Percentiles rank a stretch among this genome's conserved stretches.
phyloP scores from a whole-genome alignment of 441 rosid genomes.

The Omphalea diandra region DNA sequence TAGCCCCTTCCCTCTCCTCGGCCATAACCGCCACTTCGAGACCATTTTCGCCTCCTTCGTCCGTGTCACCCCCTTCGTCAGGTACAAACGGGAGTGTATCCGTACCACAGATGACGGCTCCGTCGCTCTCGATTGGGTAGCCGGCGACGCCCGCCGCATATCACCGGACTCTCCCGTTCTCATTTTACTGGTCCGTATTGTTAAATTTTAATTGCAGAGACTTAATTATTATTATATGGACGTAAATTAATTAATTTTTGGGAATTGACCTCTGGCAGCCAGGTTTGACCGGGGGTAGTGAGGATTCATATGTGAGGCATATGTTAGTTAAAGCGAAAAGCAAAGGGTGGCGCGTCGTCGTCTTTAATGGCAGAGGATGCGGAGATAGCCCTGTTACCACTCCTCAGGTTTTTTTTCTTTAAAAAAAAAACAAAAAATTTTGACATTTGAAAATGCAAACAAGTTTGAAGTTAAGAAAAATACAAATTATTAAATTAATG shows the following conservation, averaged over 20 bases:
- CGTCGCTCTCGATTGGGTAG: constrained; percentile 84
- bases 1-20: constrained; percentile 53
- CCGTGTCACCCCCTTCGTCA: constrained; percentile 51
- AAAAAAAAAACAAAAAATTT: constrained; percentile 3
- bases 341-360: constrained; percentile 84
- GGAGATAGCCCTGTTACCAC: constrained; percentile 81
- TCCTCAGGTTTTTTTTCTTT: constrained; percentile 53
- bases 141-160: constrained; percentile 52
- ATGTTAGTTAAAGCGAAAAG: constrained; percentile 57
- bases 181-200: constrained; percentile 54
- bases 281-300: constrained; percentile 84
- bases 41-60: constrained; percentile 76
- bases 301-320: constrained; percentile 76
- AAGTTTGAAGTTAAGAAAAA: too few species aligned
- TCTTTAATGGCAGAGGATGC: constrained; percentile 86
- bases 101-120: constrained; percentile 58
- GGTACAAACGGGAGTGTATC: constrained; percentile 68
- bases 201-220: too few species aligned
- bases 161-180: constrained; percentile 63
- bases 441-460: not conserved
- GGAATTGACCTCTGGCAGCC: constrained; percentile 45
- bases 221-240: not conserved
- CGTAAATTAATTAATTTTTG: not conserved
- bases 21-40: constrained; percentile 72
- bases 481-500: too few species aligned